phyloP scores from a whole-genome alignment of 192 early-diverging fungal species.

The Umbelopsis vinacea region DNA sequence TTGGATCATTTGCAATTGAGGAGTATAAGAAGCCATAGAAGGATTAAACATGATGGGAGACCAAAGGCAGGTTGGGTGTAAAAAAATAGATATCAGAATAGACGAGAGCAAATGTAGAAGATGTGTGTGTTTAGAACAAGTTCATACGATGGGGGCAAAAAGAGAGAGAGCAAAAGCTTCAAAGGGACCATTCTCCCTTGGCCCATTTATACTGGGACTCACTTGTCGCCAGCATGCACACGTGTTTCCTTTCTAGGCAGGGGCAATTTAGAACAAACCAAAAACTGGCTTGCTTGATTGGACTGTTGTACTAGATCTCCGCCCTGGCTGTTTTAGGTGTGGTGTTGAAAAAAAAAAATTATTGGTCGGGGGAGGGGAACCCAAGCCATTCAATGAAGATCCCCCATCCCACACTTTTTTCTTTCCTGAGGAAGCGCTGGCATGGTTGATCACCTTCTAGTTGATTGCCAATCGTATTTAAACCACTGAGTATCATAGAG shows the following conservation, averaged over 20 bases:
- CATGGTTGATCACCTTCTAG: no score
- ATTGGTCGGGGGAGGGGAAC: conserved; percentile 8
- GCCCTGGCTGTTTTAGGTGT: conserved; percentile 20
- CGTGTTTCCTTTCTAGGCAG: conserved; percentile 23
- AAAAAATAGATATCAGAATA: background rate
- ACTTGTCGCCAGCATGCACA: background rate
- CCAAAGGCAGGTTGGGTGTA: background rate
- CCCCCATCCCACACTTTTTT: no score
- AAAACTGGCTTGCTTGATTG: background rate
- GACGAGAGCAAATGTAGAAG: background rate
- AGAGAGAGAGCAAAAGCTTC: conserved; percentile 7
- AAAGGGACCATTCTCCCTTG: background rate
- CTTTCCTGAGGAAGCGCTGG: no score
- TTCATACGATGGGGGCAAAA: conserved; percentile 9
- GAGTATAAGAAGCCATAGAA: background rate
- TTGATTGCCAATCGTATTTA: no score
- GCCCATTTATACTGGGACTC: conserved; percentile 10
- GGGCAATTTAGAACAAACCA: conserved; percentile 13
- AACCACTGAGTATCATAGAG: no score
- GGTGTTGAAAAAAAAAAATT: conserved; percentile 16
- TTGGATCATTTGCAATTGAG: conserved; percentile 18
- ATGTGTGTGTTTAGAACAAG: background rate
- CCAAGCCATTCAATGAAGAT: background rate
- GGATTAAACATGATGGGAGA: conserved; percentile 17
- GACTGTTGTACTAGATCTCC: conserved; percentile 21